phyloP scores from a whole-genome alignment of 179 eudicot species.

The Patellifolia procumbens region DNA sequence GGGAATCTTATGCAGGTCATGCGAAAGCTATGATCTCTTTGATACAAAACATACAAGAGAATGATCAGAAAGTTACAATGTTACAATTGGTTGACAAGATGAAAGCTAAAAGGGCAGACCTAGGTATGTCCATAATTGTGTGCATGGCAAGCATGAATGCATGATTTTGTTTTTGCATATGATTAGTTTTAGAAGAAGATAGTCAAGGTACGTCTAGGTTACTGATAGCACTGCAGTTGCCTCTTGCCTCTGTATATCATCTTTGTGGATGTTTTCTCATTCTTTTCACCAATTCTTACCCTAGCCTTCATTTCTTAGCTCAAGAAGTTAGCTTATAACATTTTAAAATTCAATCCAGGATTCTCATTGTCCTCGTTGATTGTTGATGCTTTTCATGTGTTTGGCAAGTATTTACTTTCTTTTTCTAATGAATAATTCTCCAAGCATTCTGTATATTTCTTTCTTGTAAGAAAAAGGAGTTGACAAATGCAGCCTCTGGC shows the following conservation, averaged over 20 bases:
- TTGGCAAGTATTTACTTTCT: not conserved
- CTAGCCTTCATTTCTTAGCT: not conserved
- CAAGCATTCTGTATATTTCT: not conserved
- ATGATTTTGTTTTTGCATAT: not conserved
- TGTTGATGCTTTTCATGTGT: not conserved
- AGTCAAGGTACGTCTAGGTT: not conserved
- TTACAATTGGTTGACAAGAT: constrained; percentile 91
- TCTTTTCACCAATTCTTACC: not conserved
- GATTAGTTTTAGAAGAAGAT: not conserved
- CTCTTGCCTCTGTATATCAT: not conserved
- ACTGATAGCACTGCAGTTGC: not conserved
- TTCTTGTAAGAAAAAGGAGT: not conserved
- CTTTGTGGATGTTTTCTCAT: not conserved
- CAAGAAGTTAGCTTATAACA: not conserved
- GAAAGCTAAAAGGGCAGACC: constrained; percentile 68
- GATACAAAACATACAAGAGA: constrained; percentile 68
- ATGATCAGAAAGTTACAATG: constrained; percentile 80
- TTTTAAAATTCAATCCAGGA: not conserved
- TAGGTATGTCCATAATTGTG: constrained; percentile 47
- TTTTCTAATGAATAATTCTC: not conserved
- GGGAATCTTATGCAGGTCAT: constrained; percentile 54
- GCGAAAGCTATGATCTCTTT: constrained; percentile 64
- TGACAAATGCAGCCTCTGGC: not conserved
- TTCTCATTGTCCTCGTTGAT: not conserved
- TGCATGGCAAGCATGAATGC: constrained; percentile 10